Percentiles rank a stretch among this genome's conserved stretches.
Evolutionary conservation across 2,329 filamentous ascomycete genomes (phyloP).

Genomic region (Allantophomopsis lycopodina): DNA sequence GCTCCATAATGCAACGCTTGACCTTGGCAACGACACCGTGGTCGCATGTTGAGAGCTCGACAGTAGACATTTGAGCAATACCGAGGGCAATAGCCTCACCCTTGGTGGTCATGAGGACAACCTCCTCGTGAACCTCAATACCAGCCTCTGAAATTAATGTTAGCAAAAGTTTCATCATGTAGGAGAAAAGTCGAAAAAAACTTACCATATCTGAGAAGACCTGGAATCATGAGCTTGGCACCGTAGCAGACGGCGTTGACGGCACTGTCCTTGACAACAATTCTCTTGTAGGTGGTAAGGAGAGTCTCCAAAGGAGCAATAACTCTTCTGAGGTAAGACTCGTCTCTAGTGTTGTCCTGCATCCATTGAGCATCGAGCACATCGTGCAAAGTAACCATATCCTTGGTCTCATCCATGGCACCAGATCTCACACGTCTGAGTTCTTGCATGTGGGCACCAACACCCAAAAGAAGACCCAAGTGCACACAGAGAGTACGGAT

Average conservation of each 20-base stretch:
- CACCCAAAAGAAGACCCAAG: constrained; percentile 60
- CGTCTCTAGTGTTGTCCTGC: constrained; percentile 90
- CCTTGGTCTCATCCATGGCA: constrained; percentile 85
- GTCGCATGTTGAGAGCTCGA: constrained; percentile 92
- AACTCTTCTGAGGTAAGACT: constrained; percentile 80
- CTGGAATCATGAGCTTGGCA: constrained; percentile 97
- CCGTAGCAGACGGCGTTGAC: constrained; percentile 98
- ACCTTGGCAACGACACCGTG: constrained; percentile 98
- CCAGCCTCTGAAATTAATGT: constrained; percentile 49
- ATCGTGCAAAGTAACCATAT: constrained; percentile 87
- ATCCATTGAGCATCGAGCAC: constrained; percentile 93
- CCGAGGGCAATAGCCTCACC: constrained; percentile 95
- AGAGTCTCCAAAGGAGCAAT: constrained; percentile 89
- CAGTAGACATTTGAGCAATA: constrained; percentile 95
- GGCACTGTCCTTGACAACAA: constrained; percentile 93
- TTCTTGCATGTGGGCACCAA: constrained; percentile 97
- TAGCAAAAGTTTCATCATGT: constrained; percentile 5
- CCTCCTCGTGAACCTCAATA: constrained; percentile 91
- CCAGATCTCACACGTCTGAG: constrained; percentile 85
- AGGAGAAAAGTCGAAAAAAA: constrained; percentile 8
- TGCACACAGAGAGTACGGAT: constrained; percentile 97
- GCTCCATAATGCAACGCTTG: constrained; percentile 99
- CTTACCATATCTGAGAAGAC: constrained; percentile 79
- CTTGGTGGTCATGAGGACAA: constrained; percentile 98
- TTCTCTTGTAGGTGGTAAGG: constrained; percentile 84